Conservation (phyloP, 2,329 filamentous ascomycete genomes). For the Plenodomus biglobosus region DNA sequence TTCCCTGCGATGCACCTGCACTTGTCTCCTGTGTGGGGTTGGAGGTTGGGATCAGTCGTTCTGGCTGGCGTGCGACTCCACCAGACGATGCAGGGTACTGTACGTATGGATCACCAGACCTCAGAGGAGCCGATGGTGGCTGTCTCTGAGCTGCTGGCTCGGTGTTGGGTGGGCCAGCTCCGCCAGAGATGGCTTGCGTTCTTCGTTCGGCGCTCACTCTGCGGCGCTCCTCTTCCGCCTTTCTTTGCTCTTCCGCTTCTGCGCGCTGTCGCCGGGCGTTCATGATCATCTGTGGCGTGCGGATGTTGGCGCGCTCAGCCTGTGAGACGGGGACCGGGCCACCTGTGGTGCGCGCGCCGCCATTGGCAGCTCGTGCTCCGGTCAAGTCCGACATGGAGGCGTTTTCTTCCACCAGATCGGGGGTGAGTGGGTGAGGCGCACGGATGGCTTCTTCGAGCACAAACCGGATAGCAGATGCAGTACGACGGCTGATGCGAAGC, state of each 20-base stretch:
- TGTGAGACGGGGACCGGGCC: slow-evolving; percentile 58
- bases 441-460: slow-evolving; percentile 88
- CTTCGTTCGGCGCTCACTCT: slow-evolving; percentile 61
- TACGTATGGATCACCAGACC: slow-evolving; percentile 33
- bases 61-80: slow-evolving; percentile 34
- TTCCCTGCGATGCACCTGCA: slow-evolving; percentile 31
- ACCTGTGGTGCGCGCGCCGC: slow-evolving; percentile 56
- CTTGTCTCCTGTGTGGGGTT: slow-evolving; percentile 28
- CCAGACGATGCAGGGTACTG: slow-evolving; percentile 29
- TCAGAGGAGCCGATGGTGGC: slow-evolving; percentile 27
- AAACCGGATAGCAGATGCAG: slow-evolving; percentile 87
- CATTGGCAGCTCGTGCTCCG: slow-evolving; percentile 61
- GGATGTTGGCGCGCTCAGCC: slow-evolving; percentile 61
- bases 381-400: slow-evolving; percentile 87
- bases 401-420: slow-evolving; percentile 83
- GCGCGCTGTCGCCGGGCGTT: slow-evolving; percentile 76
- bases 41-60: slow-evolving; percentile 27
- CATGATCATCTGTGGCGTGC: slow-evolving; percentile 90
- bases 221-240: slow-evolving; percentile 54
- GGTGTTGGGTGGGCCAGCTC: slow-evolving; percentile 47
- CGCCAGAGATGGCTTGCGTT: slow-evolving; percentile 57
- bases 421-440: slow-evolving; percentile 77
- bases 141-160: slow-evolving; percentile 33
- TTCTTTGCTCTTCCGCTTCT: slow-evolving; percentile 56
- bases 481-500: slow-evolving; percentile 76